Conservation (phyloP, 2,329 filamentous ascomycete genomes). For the Penicillium nordicum region DNA sequence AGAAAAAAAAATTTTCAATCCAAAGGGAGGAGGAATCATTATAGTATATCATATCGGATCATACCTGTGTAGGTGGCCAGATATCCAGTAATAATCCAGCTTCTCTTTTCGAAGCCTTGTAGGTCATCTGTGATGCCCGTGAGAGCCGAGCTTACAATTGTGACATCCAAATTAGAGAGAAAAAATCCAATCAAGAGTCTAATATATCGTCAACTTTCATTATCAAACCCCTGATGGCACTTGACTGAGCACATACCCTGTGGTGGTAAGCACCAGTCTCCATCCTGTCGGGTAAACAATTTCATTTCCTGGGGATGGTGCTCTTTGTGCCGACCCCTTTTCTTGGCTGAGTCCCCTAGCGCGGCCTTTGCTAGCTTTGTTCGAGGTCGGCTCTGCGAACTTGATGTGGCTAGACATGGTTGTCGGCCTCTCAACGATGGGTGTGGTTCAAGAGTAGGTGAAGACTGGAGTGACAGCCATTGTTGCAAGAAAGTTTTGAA, state of each 20-base stretch:
- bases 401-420: slow-evolving; percentile 21
- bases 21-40: neutral
- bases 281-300: slow-evolving; percentile 26
- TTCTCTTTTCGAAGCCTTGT: slow-evolving; percentile 31
- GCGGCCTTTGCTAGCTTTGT: slow-evolving; percentile 2
- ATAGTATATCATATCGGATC: neutral
- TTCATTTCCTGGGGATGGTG: slow-evolving; percentile 22
- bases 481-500: slow-evolving; percentile 18
- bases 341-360: slow-evolving; percentile 8
- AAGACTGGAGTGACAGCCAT: slow-evolving; percentile 16
- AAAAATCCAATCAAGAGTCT: slow-evolving; percentile 31
- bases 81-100: slow-evolving; percentile 38
- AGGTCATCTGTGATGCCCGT: slow-evolving; percentile 34
- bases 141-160: slow-evolving; percentile 36
- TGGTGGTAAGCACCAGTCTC: slow-evolving; percentile 21
- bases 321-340: slow-evolving; percentile 22
- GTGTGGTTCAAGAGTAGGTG: slow-evolving; percentile 15
- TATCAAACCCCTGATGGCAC: neutral
- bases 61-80: slow-evolving; percentile 34
- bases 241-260: slow-evolving; percentile 13
- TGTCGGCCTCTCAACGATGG: slow-evolving; percentile 9
- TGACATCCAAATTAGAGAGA: slow-evolving; percentile 34
- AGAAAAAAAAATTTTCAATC: neutral
- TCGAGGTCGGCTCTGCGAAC: slow-evolving; percentile 20
- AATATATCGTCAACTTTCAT: neutral